A percentile compares a stretch with the other conserved stretches of the same genome.
phyloP scores from a whole-genome alignment of 345 rosid species.

The Chamaenerion angustifolium region DNA sequence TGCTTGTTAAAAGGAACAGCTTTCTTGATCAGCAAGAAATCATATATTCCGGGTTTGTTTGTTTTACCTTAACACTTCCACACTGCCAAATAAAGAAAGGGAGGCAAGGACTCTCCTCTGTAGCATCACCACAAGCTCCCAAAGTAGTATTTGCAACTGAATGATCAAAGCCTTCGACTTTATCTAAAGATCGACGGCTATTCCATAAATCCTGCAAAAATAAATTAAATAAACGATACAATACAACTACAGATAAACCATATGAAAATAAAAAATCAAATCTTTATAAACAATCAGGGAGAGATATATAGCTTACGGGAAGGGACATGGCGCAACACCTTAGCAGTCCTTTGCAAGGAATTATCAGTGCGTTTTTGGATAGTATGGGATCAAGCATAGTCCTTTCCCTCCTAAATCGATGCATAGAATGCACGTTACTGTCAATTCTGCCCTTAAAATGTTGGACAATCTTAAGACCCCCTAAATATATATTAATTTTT shows the following conservation, averaged over 20 bases:
- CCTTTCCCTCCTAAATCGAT: constrained; percentile 58
- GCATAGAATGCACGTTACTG: not conserved
- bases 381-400: constrained; percentile 52
- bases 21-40: no score
- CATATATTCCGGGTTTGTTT: no score
- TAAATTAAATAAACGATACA: not conserved
- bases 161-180: constrained; percentile 85
- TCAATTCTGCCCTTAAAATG: no score
- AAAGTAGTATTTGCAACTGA: constrained; percentile 54
- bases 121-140: constrained; percentile 69
- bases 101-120: constrained; percentile 55
- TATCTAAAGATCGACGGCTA: constrained; percentile 49
- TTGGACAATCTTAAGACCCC: no score
- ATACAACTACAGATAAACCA: not conserved
- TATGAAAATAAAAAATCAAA: not conserved
- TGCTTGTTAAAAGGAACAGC: no score
- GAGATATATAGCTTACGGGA: constrained; percentile 38
- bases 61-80: constrained; percentile 64
- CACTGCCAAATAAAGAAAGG: constrained; percentile 80
- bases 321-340: constrained; percentile 78
- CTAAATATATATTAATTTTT: not conserved
- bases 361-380: constrained; percentile 40
- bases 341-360: constrained; percentile 73
- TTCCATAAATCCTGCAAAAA: constrained; percentile 67
- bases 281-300: not conserved